phyloP scores from a whole-genome alignment of 371 early-diverging fungal species.

The Rhizopus delemar region DNA sequence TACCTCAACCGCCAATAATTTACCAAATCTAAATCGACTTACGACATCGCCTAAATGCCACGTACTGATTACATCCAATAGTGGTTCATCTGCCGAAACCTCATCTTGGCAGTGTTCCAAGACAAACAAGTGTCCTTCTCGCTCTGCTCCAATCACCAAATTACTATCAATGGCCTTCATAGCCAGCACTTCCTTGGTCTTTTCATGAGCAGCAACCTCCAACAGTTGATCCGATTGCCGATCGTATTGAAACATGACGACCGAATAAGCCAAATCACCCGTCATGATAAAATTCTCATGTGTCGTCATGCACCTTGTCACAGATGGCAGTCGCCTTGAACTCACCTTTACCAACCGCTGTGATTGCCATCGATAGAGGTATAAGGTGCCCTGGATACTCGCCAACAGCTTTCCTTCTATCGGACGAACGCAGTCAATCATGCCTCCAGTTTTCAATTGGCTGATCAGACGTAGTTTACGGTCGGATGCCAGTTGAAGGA shows the following conservation, averaged over 20 bases:
- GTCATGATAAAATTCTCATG: constrained; percentile 28
- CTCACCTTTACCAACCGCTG: constrained; percentile 30
- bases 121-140: constrained; percentile 66
- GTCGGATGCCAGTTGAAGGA: constrained; percentile 50
- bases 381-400: constrained; percentile 51
- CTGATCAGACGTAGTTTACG: constrained; percentile 46
- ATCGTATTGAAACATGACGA: constrained; percentile 45
- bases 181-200: constrained; percentile 66
- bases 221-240: constrained; percentile 56
- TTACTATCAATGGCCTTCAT: constrained; percentile 64
- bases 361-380: constrained; percentile 38
- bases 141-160: constrained; percentile 64
- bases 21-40: constrained; percentile 77
- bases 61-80: constrained; percentile 67
- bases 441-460: constrained; percentile 49
- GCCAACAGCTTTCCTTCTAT: constrained; percentile 58
- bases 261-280: constrained; percentile 41
- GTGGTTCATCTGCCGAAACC: constrained; percentile 49
- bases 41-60: constrained; percentile 88
- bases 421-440: constrained; percentile 51
- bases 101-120: constrained; percentile 52
- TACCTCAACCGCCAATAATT: neutral
- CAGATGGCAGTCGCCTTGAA: constrained; percentile 27
- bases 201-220: constrained; percentile 69
- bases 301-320: constrained; percentile 33